Percentiles rank a stretch among this genome's conserved stretches.
Conservation (phyloP, 108 stramenopile species). For the Cyclotella baltica region DNA sequence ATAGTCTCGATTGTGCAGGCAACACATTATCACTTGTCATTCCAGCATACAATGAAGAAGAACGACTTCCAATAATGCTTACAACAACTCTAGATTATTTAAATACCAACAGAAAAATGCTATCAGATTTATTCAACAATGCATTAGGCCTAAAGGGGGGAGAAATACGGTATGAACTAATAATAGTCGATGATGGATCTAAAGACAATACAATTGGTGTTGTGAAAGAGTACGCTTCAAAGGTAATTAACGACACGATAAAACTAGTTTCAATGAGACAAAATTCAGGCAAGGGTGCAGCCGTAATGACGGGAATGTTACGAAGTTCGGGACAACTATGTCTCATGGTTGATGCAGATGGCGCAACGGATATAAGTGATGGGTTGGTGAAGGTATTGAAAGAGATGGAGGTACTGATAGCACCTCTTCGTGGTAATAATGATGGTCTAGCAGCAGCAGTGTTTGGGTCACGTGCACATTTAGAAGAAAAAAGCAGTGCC, state of each 20-base stretch:
- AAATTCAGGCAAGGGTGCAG: conserved; percentile 78
- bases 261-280: conserved; percentile 56
- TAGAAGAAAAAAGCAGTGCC: conserved; percentile 56
- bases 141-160: neutral
- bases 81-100: conserved; percentile 76
- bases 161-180: conserved; percentile 57
- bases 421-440: conserved; percentile 4
- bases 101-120: conserved; percentile 33
- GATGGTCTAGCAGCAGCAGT: conserved; percentile 38
- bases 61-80: conserved; percentile 89
- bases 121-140: conserved; percentile 17
- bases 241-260: conserved; percentile 38
- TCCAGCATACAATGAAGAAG: conserved; percentile 96
- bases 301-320: conserved; percentile 81
- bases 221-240: conserved; percentile 56
- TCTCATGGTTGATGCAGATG: conserved; percentile 89
- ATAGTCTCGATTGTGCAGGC: conserved; percentile 3
- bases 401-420: conserved; percentile 36
- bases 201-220: conserved; percentile 68
- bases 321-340: conserved; percentile 59
- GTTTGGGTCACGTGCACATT: conserved; percentile 84
- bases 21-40: conserved; percentile 82
- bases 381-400: conserved; percentile 64
- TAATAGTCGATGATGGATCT: conserved; percentile 89
- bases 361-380: conserved; percentile 81